phyloP scores from a whole-genome alignment of 2,329 filamentous ascomycete species.

The Cladosporium sp. region DNA sequence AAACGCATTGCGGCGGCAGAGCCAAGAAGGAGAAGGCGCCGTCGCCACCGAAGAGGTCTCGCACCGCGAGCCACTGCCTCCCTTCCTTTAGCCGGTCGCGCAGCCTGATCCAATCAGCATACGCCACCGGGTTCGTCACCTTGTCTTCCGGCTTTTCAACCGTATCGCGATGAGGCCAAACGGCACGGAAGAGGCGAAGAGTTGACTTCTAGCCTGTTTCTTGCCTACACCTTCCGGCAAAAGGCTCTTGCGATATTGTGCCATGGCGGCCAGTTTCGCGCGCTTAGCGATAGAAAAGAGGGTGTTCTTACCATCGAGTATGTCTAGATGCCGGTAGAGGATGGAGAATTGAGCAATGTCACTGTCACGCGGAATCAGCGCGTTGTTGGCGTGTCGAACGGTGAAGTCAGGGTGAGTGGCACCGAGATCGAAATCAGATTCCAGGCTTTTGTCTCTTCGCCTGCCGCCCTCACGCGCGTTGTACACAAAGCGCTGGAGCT shows the following conservation, averaged over 20 bases:
- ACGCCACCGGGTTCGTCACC: not conserved
- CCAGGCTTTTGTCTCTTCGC: not conserved
- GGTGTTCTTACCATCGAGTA: no score
- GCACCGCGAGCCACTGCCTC: not conserved
- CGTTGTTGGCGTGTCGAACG: not conserved
- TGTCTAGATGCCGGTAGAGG: not conserved
- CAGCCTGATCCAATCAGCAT: not conserved
- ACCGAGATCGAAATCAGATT: not conserved
- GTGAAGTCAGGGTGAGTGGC: not conserved
- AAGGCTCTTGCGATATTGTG: not conserved
- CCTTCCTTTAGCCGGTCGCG: constrained; percentile 1
- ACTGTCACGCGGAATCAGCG: not conserved
- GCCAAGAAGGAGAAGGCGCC: constrained; percentile 5
- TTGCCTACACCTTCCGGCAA: no score
- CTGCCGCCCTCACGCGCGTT: not conserved
- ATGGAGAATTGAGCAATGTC: not conserved
- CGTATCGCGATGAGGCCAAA: not conserved
- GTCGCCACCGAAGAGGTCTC: not conserved
- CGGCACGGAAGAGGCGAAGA: no score
- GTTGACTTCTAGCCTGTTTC: not conserved
- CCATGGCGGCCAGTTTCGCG: no score
- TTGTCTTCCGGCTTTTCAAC: no score
- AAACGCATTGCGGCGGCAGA: constrained; percentile 9
- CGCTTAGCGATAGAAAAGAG: not conserved
- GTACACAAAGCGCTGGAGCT: constrained; percentile 1